Evolutionary conservation across 805 yeast species (phyloP).

Genomic region (Ogataea haglerorum): DNA sequence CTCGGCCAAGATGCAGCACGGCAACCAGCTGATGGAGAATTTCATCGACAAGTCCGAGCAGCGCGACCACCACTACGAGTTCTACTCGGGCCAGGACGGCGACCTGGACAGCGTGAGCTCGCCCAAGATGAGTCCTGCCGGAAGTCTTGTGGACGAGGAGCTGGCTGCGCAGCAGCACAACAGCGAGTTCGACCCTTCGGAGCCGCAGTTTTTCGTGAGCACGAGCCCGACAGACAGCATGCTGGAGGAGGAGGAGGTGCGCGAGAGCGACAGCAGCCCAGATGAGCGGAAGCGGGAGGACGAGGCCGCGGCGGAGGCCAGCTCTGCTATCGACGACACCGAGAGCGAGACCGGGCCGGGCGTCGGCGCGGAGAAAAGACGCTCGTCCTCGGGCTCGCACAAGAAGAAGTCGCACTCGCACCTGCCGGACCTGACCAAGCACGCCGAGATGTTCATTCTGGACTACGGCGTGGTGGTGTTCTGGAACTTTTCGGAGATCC

Average conservation of each 20-base stretch:
- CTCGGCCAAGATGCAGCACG: slow-evolving; percentile 37
- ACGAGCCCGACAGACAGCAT: slow-evolving; percentile 33
- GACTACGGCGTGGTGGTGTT: slow-evolving; percentile 96
- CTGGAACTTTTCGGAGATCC: slow-evolving; percentile 92
- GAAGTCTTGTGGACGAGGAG: slow-evolving; percentile 17
- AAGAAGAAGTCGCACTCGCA: slow-evolving; percentile 18
- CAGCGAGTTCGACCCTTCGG: slow-evolving; percentile 82
- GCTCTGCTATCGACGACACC: slow-evolving; percentile 8
- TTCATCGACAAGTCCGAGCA: slow-evolving; percentile 78
- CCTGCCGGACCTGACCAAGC: slow-evolving; percentile 49
- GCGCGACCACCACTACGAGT: slow-evolving; percentile 88
- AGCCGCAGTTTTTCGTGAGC: slow-evolving; percentile 80
- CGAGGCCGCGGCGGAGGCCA: slow-evolving; percentile 2
- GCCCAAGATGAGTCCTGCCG: slow-evolving; percentile 22
- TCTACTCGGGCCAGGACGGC: slow-evolving; percentile 74
- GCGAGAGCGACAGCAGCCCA: slow-evolving; percentile 2
- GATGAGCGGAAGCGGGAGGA: neutral
- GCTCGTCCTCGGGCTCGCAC: slow-evolving; percentile 13
- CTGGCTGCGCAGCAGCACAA: slow-evolving; percentile 34
- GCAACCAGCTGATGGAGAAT: slow-evolving; percentile 60
- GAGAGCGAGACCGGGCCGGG: neutral
- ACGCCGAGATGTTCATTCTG: slow-evolving; percentile 86
- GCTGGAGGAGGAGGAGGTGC: slow-evolving; percentile 21
- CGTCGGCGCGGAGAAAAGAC: slow-evolving; percentile 4
- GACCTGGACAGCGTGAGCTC: slow-evolving; percentile 17